These are phyloP conservation scores for Draba incana DNA, from an alignment of 345 rosid genomes.

Conservation along the genomic window DNA sequence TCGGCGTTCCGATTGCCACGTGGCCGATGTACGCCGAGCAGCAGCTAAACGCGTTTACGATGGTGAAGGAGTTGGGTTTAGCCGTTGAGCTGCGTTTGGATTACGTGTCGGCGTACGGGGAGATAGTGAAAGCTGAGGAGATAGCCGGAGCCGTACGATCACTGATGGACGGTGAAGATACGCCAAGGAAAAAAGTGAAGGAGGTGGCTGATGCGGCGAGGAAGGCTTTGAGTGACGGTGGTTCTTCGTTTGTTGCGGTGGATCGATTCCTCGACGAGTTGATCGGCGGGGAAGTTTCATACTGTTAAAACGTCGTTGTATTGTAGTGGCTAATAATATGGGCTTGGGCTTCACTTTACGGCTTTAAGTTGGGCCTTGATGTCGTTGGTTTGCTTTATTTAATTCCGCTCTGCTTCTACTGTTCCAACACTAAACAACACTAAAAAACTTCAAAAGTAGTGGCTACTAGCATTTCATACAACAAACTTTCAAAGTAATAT, in stretches of 20 bases:
- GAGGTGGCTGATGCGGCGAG: conserved; percentile 40
- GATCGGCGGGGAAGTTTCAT: conserved; percentile 12
- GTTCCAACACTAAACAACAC: too few species aligned
- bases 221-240: conserved; percentile 39
- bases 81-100: conserved; percentile 48
- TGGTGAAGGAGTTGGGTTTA: conserved; percentile 52
- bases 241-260: conserved; percentile 46
- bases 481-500: too few species aligned
- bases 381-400: too few species aligned
- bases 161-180: conserved; percentile 42
- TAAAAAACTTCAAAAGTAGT: too few species aligned
- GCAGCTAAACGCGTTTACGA: conserved; percentile 53
- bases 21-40: conserved; percentile 62
- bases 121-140: conserved; percentile 47
- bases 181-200: conserved; percentile 41
- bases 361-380: too few species aligned
- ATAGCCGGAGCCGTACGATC: conserved; percentile 38
- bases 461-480: too few species aligned
- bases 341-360: too few species aligned
- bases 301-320: neutral
- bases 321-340: neutral
- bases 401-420: too few species aligned
- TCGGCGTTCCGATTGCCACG: conserved; percentile 49
- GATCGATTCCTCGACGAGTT: conserved; percentile 40
- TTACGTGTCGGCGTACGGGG: conserved; percentile 29